Evolutionary conservation across 2,329 filamentous ascomycete genomes (phyloP).

Genomic region (Fusarium zealandicum): DNA sequence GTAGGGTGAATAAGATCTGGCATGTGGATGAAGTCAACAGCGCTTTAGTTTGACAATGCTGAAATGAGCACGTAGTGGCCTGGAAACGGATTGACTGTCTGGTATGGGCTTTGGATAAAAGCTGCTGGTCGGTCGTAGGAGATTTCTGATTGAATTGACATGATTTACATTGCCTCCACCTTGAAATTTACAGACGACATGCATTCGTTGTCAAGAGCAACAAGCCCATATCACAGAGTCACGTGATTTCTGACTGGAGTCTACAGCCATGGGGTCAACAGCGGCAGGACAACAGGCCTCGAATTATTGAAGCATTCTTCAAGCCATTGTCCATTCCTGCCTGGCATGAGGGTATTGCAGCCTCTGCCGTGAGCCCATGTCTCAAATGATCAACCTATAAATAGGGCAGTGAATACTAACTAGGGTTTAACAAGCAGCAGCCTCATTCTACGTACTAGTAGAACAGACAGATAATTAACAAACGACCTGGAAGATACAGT

Average conservation of each 20-base stretch:
- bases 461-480: no score
- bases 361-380: no score
- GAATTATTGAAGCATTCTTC: background rate
- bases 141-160: constrained; percentile 13
- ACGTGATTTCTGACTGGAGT: constrained; percentile 11
- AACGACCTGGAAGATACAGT: background rate
- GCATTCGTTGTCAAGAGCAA: constrained; percentile 25
- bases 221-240: background rate
- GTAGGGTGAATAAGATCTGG: constrained; percentile 3
- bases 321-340: no score
- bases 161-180: constrained; percentile 6
- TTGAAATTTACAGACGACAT: background rate
- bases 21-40: constrained; percentile 7
- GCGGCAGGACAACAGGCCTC: background rate
- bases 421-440: background rate
- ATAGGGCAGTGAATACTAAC: background rate
- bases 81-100: background rate
- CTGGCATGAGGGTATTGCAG: no score
- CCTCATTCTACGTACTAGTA: no score
- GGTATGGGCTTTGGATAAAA: constrained; percentile 13
- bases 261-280: background rate
- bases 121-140: background rate
- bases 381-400: background rate
- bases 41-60: constrained; percentile 14
- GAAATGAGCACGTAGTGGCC: constrained; percentile 11